Conservation (phyloP, 768 basidiomycete species). For the Cyathus striatus region DNA sequence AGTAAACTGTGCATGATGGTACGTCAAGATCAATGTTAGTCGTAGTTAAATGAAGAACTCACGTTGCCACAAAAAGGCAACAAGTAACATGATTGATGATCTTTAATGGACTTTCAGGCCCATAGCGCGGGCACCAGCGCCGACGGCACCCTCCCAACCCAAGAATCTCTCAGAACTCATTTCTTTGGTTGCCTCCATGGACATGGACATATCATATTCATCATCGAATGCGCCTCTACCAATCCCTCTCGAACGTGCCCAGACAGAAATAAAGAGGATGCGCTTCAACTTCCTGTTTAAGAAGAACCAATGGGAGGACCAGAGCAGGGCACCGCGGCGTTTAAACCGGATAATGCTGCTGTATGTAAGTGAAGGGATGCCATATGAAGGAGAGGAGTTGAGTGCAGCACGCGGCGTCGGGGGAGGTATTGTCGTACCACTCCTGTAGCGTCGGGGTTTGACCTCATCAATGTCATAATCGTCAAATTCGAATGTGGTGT, state of each 20-base stretch:
- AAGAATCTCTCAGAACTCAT: conserved; percentile 56
- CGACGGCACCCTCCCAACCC: conserved; percentile 74
- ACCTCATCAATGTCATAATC: conserved; percentile 71
- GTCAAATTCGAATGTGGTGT: conserved; percentile 73
- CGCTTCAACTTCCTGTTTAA: conserved; percentile 89
- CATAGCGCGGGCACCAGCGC: conserved; percentile 80
- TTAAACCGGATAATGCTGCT: conserved; percentile 49
- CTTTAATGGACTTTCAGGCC: conserved; percentile 41
- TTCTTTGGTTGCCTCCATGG: conserved; percentile 23
- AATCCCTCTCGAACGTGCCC: conserved; percentile 73
- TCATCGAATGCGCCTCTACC: conserved; percentile 47
- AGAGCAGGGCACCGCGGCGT: conserved; percentile 77
- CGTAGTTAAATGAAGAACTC: background rate
- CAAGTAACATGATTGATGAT: background rate
- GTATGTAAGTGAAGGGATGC: conserved; percentile 30
- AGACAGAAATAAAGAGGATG: conserved; percentile 86
- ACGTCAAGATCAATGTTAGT: too few relatives aligned
- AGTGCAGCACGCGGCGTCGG: conserved; percentile 34
- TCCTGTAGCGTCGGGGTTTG: conserved; percentile 31
- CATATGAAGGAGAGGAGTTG: conserved; percentile 30
- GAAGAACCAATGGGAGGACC: conserved; percentile 98
- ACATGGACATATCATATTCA: conserved; percentile 25
- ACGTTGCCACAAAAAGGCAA: background rate
- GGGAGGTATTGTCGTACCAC: conserved; percentile 31
- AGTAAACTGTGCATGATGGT: too few relatives aligned